Evolutionary conservation across 164 flowering plant species (phyloP).

Genomic region (grape (Vitis vinifera)): DNA sequence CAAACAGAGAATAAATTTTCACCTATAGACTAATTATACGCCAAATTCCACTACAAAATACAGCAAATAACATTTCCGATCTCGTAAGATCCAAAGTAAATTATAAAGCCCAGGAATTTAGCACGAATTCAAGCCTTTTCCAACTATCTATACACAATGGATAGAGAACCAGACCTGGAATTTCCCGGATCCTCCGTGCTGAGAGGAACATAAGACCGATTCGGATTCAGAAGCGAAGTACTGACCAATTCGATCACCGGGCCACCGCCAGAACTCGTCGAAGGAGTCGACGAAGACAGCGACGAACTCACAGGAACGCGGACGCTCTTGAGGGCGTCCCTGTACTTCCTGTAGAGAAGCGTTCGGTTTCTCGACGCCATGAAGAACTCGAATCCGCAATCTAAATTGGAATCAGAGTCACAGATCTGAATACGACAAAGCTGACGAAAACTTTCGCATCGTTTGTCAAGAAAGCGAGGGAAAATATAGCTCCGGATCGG

Average conservation of each 20-base stretch:
- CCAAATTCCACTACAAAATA: no score
- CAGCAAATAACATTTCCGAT: no score
- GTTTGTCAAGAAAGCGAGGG: background rate
- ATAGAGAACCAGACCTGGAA: constrained; percentile 25
- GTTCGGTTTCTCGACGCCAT: constrained; percentile 55
- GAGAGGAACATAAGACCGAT: constrained; percentile 41
- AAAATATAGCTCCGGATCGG: background rate
- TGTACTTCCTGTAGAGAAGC: constrained; percentile 29
- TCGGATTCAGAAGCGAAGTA: constrained; percentile 32
- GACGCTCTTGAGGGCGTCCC: constrained; percentile 51
- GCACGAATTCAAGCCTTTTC: no score
- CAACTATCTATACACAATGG: no score
- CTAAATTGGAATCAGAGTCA: background rate
- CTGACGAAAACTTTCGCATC: constrained; percentile 5
- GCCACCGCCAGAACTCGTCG: constrained; percentile 22
- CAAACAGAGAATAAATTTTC: no score
- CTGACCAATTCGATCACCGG: constrained; percentile 45
- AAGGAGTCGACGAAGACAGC: constrained; percentile 13
- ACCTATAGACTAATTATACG: no score
- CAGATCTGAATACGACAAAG: constrained; percentile 6
- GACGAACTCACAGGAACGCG: constrained; percentile 30
- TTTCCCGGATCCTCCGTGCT: constrained; percentile 45
- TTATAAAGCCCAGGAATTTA: no score
- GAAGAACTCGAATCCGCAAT: background rate
- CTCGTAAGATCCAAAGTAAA: no score